These are phyloP conservation scores for Lentinula boryana DNA, from an alignment of 768 basidiomycete genomes.

Conservation along the genomic window DNA sequence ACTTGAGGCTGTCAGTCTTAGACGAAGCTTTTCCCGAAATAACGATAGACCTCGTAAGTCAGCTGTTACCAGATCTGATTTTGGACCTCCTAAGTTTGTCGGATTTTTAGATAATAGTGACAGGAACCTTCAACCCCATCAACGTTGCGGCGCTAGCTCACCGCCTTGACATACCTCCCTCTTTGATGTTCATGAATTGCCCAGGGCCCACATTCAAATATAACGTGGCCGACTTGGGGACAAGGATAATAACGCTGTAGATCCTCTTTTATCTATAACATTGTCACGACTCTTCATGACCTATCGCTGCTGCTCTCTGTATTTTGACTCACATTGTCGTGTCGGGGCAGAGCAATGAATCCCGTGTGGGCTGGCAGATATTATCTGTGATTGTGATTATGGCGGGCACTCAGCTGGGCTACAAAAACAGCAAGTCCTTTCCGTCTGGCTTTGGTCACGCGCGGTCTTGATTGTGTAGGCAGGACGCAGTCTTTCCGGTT, in stretches of 20 bases:
- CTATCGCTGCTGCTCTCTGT: too few relatives aligned
- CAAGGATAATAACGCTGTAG: slow-evolving; percentile 33
- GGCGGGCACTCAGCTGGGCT: too few relatives aligned
- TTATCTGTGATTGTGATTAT: too few relatives aligned
- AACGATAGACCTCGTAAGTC: slow-evolving; percentile 51
- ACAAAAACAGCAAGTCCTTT: too few relatives aligned
- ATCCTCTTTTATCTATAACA: too few relatives aligned
- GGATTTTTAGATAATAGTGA: slow-evolving; percentile 35
- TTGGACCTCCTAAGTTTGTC: neutral
- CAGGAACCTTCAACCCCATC: slow-evolving; percentile 36
- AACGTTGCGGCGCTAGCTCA: slow-evolving; percentile 45
- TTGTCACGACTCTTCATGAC: too few relatives aligned
- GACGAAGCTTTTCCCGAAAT: slow-evolving; percentile 63
- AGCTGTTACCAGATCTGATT: neutral
- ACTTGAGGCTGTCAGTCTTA: slow-evolving; percentile 27
- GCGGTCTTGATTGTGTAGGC: too few relatives aligned
- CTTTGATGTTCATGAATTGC: slow-evolving; percentile 60
- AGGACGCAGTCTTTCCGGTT: too few relatives aligned
- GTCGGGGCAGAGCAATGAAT: neutral
- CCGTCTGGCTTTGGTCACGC: too few relatives aligned
- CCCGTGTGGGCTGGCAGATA: neutral
- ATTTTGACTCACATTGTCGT: too few relatives aligned
- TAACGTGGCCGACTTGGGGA: slow-evolving; percentile 43
- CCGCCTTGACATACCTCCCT: slow-evolving; percentile 41
- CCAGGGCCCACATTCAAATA: slow-evolving; percentile 40